These are phyloP conservation scores for Nemania sp. DNA, from an alignment of 2,329 filamentous ascomycete genomes.

Conservation along the genomic window DNA sequence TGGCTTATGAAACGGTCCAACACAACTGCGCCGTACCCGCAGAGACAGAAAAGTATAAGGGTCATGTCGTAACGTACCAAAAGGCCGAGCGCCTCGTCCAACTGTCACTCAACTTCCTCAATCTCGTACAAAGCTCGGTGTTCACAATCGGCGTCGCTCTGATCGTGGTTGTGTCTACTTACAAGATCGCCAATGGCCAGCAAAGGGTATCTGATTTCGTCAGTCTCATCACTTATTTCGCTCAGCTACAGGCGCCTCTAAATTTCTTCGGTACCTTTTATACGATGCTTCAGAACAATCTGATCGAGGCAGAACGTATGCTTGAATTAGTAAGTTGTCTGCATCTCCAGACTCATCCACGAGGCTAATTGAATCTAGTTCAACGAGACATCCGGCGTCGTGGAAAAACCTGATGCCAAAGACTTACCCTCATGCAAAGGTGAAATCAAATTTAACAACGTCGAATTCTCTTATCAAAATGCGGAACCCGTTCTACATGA, in stretches of 20 bases:
- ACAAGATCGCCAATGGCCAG: conserved; percentile 60
- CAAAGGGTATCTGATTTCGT: conserved; percentile 60
- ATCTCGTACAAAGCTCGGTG: conserved; percentile 65
- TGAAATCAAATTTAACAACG: conserved; percentile 47
- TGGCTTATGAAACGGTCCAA: conserved; percentile 61
- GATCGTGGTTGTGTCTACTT: conserved; percentile 64
- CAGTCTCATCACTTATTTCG: conserved; percentile 44
- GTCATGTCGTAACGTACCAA: conserved; percentile 60
- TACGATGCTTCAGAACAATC: conserved; percentile 49
- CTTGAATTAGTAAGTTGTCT: conserved; percentile 44
- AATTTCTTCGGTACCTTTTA: conserved; percentile 62
- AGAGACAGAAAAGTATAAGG: conserved; percentile 60
- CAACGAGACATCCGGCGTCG: conserved; percentile 48
- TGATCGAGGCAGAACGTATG: conserved; percentile 51
- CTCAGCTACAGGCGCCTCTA: conserved; percentile 51
- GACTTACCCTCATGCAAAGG: conserved; percentile 40
- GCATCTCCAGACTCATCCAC: not conserved
- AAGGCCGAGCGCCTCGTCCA: conserved; percentile 59
- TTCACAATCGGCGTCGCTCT: conserved; percentile 63
- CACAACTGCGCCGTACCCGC: conserved; percentile 65
- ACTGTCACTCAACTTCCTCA: conserved; percentile 60
- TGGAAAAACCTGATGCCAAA: conserved; percentile 46
- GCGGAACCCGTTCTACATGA: conserved; percentile 45
- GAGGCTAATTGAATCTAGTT: conserved; percentile 36
- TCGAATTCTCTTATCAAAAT: conserved; percentile 49